These are phyloP conservation scores for Sideroxylon spinosum DNA, from an alignment of 179 eudicot species.

Conservation along the genomic window DNA sequence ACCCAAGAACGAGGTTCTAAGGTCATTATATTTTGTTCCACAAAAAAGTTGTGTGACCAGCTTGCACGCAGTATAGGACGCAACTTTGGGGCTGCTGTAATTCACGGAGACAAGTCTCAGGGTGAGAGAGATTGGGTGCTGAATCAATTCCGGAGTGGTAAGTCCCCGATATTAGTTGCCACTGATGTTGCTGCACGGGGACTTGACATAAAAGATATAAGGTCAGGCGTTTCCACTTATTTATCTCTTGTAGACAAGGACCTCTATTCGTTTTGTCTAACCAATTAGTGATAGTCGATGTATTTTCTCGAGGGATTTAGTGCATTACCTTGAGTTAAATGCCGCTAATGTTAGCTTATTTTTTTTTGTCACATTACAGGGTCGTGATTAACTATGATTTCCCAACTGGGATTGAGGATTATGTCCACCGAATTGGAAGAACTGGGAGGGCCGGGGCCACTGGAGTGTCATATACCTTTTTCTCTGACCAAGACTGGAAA, in stretches of 20 bases:
- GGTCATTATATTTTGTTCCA: slow-evolving; percentile 79
- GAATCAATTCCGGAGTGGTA: slow-evolving; percentile 79
- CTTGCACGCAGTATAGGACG: slow-evolving; percentile 82
- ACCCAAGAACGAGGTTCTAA: slow-evolving; percentile 87
- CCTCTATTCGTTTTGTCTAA: not conserved
- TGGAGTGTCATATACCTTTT: slow-evolving; percentile 65
- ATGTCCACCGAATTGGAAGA: slow-evolving; percentile 82
- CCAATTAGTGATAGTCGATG: not conserved
- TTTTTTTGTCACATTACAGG: slow-evolving; percentile 31
- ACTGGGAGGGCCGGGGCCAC: slow-evolving; percentile 90
- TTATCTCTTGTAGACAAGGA: not conserved
- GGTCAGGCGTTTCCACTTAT: slow-evolving; percentile 32
- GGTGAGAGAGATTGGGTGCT: slow-evolving; percentile 82
- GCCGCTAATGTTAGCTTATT: not conserved
- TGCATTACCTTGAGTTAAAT: not conserved
- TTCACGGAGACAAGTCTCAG: slow-evolving; percentile 96
- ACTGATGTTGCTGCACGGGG: slow-evolving; percentile 99
- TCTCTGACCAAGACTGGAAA: slow-evolving; percentile 82
- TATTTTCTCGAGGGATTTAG: slow-evolving; percentile 4
- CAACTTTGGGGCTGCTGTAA: slow-evolving; percentile 81
- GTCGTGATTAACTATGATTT: slow-evolving; percentile 77
- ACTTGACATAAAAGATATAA: slow-evolving; percentile 88
- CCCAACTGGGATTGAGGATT: slow-evolving; percentile 75
- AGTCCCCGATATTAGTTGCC: slow-evolving; percentile 79
- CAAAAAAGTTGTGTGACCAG: slow-evolving; percentile 82